Percentiles rank a stretch among this genome's conserved stretches.
These are phyloP conservation scores for Sugiyamaella americana DNA, from an alignment of 805 yeast species.

Conservation along the genomic window DNA sequence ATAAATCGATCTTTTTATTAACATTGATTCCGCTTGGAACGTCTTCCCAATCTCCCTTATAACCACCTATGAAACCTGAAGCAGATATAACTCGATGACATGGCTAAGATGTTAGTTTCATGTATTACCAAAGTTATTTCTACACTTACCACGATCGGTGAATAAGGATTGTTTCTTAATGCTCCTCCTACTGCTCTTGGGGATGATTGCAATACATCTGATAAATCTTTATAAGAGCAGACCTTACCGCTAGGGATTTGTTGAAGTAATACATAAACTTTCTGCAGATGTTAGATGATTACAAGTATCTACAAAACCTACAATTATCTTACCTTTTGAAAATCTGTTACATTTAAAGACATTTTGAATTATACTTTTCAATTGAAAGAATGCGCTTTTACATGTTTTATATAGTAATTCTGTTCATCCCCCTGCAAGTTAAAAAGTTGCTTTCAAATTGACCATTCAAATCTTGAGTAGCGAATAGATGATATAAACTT, in stretches of 20 bases:
- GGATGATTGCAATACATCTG: slow-evolving; percentile 5
- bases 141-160: slow-evolving; percentile 6
- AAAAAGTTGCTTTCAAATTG: too few relatives aligned
- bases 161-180: slow-evolving; percentile 5
- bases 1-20: slow-evolving; percentile 1
- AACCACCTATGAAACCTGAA: slow-evolving; percentile 8
- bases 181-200: slow-evolving; percentile 13
- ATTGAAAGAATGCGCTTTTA: too few relatives aligned
- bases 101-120: background rate
- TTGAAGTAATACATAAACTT: slow-evolving; percentile 1
- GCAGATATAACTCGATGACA: slow-evolving; percentile 12
- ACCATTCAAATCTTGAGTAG: too few relatives aligned
- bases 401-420: too few relatives aligned
- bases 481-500: too few relatives aligned
- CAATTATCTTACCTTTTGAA: background rate
- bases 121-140: background rate
- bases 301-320: background rate
- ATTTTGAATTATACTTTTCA: too few relatives aligned
- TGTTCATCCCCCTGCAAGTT: too few relatives aligned
- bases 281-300: slow-evolving; percentile 1
- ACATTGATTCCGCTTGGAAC: slow-evolving; percentile 9
- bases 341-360: background rate
- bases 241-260: slow-evolving; percentile 9
- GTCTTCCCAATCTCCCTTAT: slow-evolving; percentile 7
- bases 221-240: slow-evolving; percentile 5